phyloP scores from a whole-genome alignment of 2,329 filamentous ascomycete species.

The Aspergillus aculeatinus region DNA sequence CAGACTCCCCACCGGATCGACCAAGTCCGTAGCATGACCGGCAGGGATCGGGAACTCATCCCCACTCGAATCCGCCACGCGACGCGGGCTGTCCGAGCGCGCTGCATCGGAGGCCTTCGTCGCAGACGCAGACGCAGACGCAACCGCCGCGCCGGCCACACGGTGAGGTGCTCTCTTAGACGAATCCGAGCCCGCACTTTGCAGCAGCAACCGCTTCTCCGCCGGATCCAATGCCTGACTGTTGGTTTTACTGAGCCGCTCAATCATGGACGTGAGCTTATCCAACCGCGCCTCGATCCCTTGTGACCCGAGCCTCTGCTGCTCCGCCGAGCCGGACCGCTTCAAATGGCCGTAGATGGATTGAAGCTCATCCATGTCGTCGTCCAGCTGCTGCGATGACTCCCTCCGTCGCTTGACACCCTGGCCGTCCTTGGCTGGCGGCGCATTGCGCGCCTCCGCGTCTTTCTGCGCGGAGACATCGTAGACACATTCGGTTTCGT shows the following conservation, averaged over 20 bases:
- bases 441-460: constrained; percentile 12
- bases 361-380: constrained; percentile 35
- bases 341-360: constrained; percentile 32
- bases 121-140: constrained; percentile 1
- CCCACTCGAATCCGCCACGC: constrained; percentile 33
- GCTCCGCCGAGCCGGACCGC: constrained; percentile 26
- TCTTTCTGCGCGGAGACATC: constrained; percentile 34
- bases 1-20: constrained; percentile 43
- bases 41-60: constrained; percentile 46
- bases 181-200: constrained; percentile 18
- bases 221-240: constrained; percentile 26
- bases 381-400: constrained; percentile 27
- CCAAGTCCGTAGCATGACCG: constrained; percentile 42
- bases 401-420: constrained; percentile 39
- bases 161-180: constrained; percentile 19
- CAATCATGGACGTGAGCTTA: constrained; percentile 47
- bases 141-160: constrained; percentile 13
- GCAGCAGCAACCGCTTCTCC: constrained; percentile 21
- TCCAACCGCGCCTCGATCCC: constrained; percentile 46
- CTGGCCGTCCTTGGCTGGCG: constrained; percentile 21
- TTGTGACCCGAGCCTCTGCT: constrained; percentile 28
- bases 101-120: constrained; percentile 20
- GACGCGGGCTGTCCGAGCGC: constrained; percentile 34
- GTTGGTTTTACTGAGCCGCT: constrained; percentile 39
- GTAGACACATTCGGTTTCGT: constrained; percentile 44